These are phyloP conservation scores for Populus hybrid DNA, from an alignment of 441 rosid species.

Conservation along the genomic window DNA sequence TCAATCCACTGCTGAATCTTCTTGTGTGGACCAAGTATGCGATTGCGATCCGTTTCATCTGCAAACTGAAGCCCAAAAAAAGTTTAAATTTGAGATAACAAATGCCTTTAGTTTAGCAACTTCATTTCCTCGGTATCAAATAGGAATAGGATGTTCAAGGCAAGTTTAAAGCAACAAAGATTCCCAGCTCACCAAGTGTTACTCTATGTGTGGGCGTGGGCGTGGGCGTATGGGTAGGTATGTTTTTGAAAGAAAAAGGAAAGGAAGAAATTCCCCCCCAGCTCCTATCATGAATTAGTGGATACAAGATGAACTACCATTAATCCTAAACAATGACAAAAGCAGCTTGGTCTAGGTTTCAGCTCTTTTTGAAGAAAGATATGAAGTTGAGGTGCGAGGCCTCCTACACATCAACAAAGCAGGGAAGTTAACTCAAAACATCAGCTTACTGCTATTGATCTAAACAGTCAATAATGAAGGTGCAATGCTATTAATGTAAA, in stretches of 20 bases:
- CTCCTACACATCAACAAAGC: not conserved
- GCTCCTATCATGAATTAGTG: not conserved
- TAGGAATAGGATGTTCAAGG: not conserved
- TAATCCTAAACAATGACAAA: not conserved
- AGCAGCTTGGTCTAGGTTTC: not conserved
- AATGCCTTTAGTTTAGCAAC: not conserved
- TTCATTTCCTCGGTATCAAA: not conserved
- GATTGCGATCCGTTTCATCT: conserved; percentile 54
- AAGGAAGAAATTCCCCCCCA: not conserved
- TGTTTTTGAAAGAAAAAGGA: not conserved
- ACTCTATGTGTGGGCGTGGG: too few species aligned
- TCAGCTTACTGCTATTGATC: not conserved
- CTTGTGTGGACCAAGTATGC: conserved; percentile 57
- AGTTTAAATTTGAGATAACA: not conserved
- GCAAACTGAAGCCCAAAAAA: conserved; percentile 39
- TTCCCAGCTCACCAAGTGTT: not conserved
- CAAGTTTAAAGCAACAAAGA: not conserved
- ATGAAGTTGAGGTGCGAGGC: not conserved
- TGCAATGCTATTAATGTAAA: not conserved
- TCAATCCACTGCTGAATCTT: conserved; percentile 80
- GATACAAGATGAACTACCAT: not conserved
- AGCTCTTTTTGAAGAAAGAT: not conserved
- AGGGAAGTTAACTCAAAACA: not conserved
- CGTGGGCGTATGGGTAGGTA: not conserved
- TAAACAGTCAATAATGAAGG: too few species aligned